phyloP scores from a whole-genome alignment of 768 basidiomycete genomes.

The Tephrocybe rancida region DNA sequence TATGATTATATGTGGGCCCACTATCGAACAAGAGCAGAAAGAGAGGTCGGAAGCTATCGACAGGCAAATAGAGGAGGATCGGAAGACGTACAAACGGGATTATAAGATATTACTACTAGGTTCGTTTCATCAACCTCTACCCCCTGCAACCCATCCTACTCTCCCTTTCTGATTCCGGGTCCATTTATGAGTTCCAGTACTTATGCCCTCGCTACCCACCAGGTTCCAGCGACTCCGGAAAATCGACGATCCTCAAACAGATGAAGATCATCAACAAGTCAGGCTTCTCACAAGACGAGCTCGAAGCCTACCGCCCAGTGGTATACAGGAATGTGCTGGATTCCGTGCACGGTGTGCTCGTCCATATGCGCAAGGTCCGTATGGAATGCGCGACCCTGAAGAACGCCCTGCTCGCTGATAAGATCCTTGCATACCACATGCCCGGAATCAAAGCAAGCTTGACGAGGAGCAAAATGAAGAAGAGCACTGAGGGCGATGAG shows the following conservation, averaged over 20 bases:
- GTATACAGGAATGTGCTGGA: conserved; percentile 82
- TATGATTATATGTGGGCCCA: not conserved
- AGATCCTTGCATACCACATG: conserved; percentile 56
- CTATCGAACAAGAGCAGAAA: not conserved
- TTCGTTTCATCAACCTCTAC: conserved; percentile 36
- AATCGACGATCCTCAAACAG: conserved; percentile 93
- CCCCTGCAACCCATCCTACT: not conserved
- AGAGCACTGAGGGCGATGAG: conserved; percentile 13
- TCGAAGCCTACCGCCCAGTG: conserved; percentile 65
- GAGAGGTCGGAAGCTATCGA: not conserved
- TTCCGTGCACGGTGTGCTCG: conserved; percentile 76
- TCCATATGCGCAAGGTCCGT: conserved; percentile 77
- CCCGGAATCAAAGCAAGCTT: conserved; percentile 21
- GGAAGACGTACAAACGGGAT: conserved; percentile 76
- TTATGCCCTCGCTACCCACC: conserved; percentile 68
- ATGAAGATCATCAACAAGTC: conserved; percentile 94
- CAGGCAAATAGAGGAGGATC: not conserved
- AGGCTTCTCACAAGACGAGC: conserved; percentile 76
- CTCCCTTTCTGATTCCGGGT: not conserved
- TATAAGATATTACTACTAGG: conserved; percentile 94
- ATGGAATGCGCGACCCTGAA: conserved; percentile 63
- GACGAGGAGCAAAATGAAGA: conserved; percentile 22
- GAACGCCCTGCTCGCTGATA: conserved; percentile 65
- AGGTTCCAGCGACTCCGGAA: conserved; percentile 96
- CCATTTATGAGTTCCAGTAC: not conserved